Conservation (phyloP, 495 filamentous ascomycete genomes). For the Hypoxylon rickii region DNA sequence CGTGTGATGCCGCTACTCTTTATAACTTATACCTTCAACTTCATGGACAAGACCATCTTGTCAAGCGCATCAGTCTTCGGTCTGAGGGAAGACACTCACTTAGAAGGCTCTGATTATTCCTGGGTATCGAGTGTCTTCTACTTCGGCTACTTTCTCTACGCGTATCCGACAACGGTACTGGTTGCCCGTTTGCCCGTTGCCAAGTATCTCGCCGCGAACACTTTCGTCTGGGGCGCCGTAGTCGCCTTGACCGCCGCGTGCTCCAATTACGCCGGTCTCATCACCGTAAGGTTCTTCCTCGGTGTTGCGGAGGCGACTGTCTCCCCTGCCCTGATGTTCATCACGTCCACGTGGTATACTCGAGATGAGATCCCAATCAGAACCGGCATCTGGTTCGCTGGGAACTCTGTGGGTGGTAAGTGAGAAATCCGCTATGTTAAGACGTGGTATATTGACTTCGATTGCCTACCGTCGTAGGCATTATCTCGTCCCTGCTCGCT, state of each 20-base stretch:
- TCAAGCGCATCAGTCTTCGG: conserved; percentile 44
- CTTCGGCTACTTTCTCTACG: conserved; percentile 41
- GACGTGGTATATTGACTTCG: background rate
- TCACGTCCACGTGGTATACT: conserved; percentile 44
- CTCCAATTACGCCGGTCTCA: conserved; percentile 68
- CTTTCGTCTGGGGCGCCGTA: conserved; percentile 62
- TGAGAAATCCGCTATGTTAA: background rate
- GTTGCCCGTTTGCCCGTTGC: conserved; percentile 40
- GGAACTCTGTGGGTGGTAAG: conserved; percentile 40
- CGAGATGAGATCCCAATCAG: conserved; percentile 43
- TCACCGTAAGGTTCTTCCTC: conserved; percentile 62
- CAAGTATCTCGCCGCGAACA: conserved; percentile 35
- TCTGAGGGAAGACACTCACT: conserved; percentile 38
- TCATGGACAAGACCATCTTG: conserved; percentile 46
- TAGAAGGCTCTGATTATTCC: conserved; percentile 43
- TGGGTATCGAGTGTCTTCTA: conserved; percentile 45
- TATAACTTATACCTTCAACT: conserved; percentile 38
- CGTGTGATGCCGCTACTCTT: conserved; percentile 39
- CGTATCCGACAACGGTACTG: conserved; percentile 37
- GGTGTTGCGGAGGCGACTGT: conserved; percentile 59
- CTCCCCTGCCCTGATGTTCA: conserved; percentile 42
- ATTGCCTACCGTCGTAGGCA: conserved; percentile 26
- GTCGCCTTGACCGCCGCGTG: conserved; percentile 78
- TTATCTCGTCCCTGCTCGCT: conserved; percentile 50
- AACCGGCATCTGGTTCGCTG: conserved; percentile 48